A percentile compares a stretch with the other conserved stretches of the same genome.
Evolutionary conservation across 2,329 filamentous ascomycete genomes (phyloP).

Genomic region (Dryadomyces sulphureus): DNA sequence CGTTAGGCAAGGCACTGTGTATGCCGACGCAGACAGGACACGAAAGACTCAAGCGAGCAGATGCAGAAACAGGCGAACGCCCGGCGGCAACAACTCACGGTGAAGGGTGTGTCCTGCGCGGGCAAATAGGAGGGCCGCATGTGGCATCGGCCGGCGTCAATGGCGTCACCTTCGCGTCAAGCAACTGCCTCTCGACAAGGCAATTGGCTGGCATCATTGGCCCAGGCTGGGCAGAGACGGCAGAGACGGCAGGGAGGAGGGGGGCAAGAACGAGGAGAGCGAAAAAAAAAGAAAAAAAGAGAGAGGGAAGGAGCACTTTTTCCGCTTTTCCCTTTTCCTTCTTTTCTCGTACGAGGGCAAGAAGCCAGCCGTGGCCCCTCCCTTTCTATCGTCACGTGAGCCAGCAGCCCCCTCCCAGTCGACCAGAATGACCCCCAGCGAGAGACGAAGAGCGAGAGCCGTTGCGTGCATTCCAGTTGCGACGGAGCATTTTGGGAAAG

Average conservation of each 20-base stretch:
- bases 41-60: neutral
- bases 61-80: neutral
- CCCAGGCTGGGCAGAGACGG: neutral
- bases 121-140: neutral
- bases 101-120: neutral
- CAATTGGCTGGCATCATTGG: conserved; percentile 6
- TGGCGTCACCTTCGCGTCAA: neutral
- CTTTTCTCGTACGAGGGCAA: neutral
- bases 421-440: no score
- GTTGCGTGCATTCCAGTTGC: neutral
- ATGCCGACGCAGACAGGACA: neutral
- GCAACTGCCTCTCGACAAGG: neutral
- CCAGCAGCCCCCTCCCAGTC: neutral
- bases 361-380: neutral
- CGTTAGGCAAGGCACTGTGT: neutral
- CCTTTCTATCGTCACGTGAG: conserved; percentile 1
- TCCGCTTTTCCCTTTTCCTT: neutral
- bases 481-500: neutral
- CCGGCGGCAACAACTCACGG: neutral
- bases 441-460: no score
- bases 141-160: neutral
- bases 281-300: neutral
- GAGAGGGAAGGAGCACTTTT: no score
- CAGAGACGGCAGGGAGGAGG: neutral
- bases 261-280: neutral